Base-by-base conservation (phyloP, 2,329 filamentous ascomycete genomes). In the Mycogone perniciosa region DNA sequence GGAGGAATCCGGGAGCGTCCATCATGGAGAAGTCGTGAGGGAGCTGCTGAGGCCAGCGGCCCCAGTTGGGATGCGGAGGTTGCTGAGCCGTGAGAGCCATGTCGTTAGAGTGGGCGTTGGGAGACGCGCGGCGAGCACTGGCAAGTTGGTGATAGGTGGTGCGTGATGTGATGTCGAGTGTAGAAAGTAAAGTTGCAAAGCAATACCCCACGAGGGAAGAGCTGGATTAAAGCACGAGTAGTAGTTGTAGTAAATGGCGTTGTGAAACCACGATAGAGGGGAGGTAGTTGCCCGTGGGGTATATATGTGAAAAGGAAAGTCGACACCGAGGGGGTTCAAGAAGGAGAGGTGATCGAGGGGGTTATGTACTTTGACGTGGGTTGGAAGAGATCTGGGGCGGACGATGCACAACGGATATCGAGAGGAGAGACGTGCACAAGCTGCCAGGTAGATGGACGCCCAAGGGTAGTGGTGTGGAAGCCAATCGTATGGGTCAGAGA, bases 21-120 rank as follows among this genome's bases (percentile, higher is more conserved):
- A 80, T 74, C 63, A 77, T 71, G 53, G 62, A 55, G 58, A 77
- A 80, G 35, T 76, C 74, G 44, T 64, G 59, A 10, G 66, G 67
- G 41, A 78, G 71, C 39, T 79, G 76, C 53, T 75, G 65, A 56
- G 73, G 66, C 75, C 77, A 81, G 58, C 76, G 76, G 59, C 71
- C 74, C 81, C 80, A 84, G 67, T 66, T 69, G 48, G 72, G 67
- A 56, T 69, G 60, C 43, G 67, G 67, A 53, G 72, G 65, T 50
- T 72, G 63, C 60, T 75, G 71, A 61, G 71, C 67, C 51, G 73
- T 69, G 59, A 78, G 70, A 58, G 75, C 74, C 76, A 81, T 69
- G 52, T 56, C 61, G 57, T 40, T 50, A n/a, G 4, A 4, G 47
- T 34, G 6, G 50, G 29, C 38, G 31, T 29, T 44, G 27, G 27